phyloP scores from a whole-genome alignment of 2,329 filamentous ascomycete species.

The Trichophyton rubrum region DNA sequence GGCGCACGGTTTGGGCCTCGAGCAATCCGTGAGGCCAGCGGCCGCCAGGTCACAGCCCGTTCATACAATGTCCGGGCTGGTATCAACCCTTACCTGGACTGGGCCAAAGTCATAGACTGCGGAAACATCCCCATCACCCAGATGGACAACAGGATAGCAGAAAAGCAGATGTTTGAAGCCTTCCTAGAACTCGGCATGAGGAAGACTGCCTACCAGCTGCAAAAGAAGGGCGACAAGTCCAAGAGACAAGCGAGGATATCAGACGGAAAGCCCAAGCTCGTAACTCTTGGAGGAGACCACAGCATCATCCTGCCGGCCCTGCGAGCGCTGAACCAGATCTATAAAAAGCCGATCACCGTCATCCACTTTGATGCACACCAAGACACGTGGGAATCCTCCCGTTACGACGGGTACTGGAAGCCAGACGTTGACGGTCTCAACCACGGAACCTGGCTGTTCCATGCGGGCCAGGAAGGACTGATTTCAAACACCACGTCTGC shows the following conservation, averaged over 20 bases:
- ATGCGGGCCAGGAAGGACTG: constrained; percentile 67
- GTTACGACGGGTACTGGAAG: constrained; percentile 65
- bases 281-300: constrained; percentile 64
- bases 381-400: constrained; percentile 69
- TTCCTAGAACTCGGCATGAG: constrained; percentile 53
- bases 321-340: constrained; percentile 49
- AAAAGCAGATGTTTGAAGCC: constrained; percentile 72
- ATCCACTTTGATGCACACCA: constrained; percentile 69
- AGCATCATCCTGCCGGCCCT: constrained; percentile 58
- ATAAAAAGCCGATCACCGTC: constrained; percentile 53
- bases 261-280: constrained; percentile 39
- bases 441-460: constrained; percentile 86
- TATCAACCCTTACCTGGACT: constrained; percentile 71
- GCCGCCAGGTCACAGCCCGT: constrained; percentile 65
- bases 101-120: constrained; percentile 73
- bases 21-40: constrained; percentile 72
- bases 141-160: constrained; percentile 70
- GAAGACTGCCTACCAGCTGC: constrained; percentile 22
- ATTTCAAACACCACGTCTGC: constrained; percentile 63
- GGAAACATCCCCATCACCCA: constrained; percentile 81
- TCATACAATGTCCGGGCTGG: constrained; percentile 71
- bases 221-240: constrained; percentile 12
- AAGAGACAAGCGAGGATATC: constrained; percentile 22
- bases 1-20: constrained; percentile 73
- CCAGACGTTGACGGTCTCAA: constrained; percentile 63